Conservation (phyloP, 768 basidiomycete species). For the Leccinum uliginosum region DNA sequence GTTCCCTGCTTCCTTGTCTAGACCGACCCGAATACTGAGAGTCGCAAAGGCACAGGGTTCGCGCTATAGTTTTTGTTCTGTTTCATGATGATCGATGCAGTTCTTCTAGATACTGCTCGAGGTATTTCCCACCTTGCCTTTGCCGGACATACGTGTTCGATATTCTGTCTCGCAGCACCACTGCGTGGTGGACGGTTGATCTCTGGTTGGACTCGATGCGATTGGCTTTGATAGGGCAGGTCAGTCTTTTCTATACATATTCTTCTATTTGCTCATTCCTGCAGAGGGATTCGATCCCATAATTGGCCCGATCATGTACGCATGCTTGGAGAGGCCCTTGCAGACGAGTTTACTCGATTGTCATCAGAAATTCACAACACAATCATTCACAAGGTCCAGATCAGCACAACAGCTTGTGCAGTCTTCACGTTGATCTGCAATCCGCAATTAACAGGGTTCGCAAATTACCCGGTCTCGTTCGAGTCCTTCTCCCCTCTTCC, state of each 20-base stretch:
- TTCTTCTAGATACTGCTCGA: constrained; percentile 26
- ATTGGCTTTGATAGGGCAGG: constrained; percentile 80
- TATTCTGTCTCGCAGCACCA: constrained; percentile 38
- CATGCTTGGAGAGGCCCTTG: too few relatives aligned
- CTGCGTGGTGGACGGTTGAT: constrained; percentile 95
- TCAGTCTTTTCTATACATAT: constrained; percentile 35
- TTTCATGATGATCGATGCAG: constrained; percentile 10
- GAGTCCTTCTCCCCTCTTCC: too few relatives aligned
- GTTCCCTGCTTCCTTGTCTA: constrained; percentile 30
- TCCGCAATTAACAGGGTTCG: too few relatives aligned
- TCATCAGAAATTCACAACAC: too few relatives aligned
- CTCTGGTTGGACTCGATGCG: constrained; percentile 95
- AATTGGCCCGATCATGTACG: constrained; percentile 90
- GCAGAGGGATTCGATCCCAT: constrained; percentile 74
- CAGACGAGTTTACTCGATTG: too few relatives aligned
- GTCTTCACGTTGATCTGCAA: too few relatives aligned
- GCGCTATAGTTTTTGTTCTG: constrained; percentile 15
- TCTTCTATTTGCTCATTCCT: constrained; percentile 3
- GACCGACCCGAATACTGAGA: constrained; percentile 19
- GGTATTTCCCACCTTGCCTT: constrained; percentile 27
- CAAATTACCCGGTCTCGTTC: too few relatives aligned
- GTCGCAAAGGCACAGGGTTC: constrained; percentile 56
- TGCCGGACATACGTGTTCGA: neutral
- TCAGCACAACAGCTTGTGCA: too few relatives aligned
- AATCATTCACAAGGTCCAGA: too few relatives aligned